These are phyloP conservation scores for Fusarium setosum DNA, from an alignment of 2,329 filamentous ascomycete species.

Conservation along the genomic window DNA sequence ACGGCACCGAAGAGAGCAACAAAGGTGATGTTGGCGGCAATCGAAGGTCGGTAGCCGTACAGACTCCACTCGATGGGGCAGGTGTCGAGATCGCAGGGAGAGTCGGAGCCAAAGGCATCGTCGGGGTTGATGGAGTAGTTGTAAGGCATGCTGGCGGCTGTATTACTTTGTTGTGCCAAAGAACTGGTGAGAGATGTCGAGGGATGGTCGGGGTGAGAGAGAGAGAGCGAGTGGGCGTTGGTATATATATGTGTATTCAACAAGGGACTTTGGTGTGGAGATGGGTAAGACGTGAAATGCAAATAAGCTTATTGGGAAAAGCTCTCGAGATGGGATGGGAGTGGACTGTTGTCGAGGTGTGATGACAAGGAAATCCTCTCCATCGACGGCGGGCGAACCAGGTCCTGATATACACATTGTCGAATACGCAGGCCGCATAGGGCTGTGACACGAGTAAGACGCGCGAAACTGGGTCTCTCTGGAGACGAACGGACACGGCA, in stretches of 20 bases:
- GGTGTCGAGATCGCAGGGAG: slow-evolving; percentile 59
- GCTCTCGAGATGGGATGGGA: slow-evolving; percentile 1
- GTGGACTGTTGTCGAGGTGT: slow-evolving; percentile 11
- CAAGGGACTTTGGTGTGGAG: not conserved
- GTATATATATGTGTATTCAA: not conserved
- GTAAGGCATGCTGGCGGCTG: slow-evolving; percentile 36
- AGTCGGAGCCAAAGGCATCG: slow-evolving; percentile 55
- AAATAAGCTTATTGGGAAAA: slow-evolving; percentile 29
- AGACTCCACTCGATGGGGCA: slow-evolving; percentile 61
- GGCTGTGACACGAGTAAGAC: not conserved
- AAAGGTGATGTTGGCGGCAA: slow-evolving; percentile 65
- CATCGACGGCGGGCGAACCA: slow-evolving; percentile 10
- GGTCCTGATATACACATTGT: slow-evolving; percentile 30
- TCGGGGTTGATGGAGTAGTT: slow-evolving; percentile 35
- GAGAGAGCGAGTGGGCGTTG: not conserved
- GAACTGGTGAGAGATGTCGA: not conserved
- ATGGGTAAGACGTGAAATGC: not conserved
- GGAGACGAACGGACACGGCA: no score
- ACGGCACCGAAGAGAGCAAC: slow-evolving; percentile 60
- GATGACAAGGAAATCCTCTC: slow-evolving; percentile 7
- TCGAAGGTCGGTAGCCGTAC: slow-evolving; percentile 65
- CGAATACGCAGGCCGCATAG: not conserved
- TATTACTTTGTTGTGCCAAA: not conserved
- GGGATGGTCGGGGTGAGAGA: not conserved
- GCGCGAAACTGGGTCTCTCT: not conserved